Conservation (phyloP, 2,329 filamentous ascomycete species). For the Coleophoma crateriformis region DNA sequence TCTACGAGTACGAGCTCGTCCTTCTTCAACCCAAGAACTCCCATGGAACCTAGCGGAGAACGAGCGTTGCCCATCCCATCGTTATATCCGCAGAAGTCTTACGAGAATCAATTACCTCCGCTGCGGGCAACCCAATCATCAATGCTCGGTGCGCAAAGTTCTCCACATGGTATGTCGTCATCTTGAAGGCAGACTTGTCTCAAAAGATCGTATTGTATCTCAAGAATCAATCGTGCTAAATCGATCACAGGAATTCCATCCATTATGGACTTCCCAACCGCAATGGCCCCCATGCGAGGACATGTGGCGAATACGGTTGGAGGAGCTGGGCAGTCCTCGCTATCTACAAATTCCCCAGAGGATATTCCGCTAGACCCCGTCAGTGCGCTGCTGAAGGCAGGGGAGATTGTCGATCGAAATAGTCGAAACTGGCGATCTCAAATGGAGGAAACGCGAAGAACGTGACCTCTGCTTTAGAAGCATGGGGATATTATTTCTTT, state of each 20-base stretch:
- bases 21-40: conserved; percentile 23
- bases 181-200: background rate
- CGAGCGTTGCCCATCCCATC: conserved; percentile 20
- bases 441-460: too few relatives aligned
- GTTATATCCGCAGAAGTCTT: conserved; percentile 20
- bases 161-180: conserved; percentile 20
- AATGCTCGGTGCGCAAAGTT: conserved; percentile 12
- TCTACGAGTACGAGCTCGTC: conserved; percentile 20
- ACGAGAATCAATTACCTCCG: conserved; percentile 22
- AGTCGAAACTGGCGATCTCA: conserved; percentile 9
- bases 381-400: conserved; percentile 51
- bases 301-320: conserved; percentile 5
- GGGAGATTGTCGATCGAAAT: conserved; percentile 49
- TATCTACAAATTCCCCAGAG: conserved; percentile 9
- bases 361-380: conserved; percentile 46
- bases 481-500: too few relatives aligned
- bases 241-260: conserved; percentile 9
- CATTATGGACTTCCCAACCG: conserved; percentile 13
- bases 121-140: conserved; percentile 21
- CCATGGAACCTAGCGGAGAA: conserved; percentile 23
- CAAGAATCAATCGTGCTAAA: background rate
- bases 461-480: too few relatives aligned
- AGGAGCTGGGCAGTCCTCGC: conserved; percentile 1
- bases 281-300: conserved; percentile 20
- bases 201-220: background rate